Base-by-base conservation (phyloP, 2,329 filamentous ascomycete genomes). In the Zymoseptoria pseudotritici region DNA sequence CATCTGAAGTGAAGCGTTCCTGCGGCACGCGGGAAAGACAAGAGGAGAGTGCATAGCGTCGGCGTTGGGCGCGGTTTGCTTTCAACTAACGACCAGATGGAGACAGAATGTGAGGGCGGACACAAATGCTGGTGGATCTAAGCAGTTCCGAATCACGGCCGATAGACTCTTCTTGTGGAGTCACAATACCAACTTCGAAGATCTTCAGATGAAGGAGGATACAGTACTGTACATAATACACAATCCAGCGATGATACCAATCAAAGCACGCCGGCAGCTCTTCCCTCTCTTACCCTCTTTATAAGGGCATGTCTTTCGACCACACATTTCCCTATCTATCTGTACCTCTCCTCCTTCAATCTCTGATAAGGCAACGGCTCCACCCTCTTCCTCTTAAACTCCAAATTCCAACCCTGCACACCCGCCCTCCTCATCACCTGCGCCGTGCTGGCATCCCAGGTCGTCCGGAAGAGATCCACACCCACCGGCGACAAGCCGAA, bases 371-470 rank as follows among this genome's bases (percentile, higher is more conserved):
- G 84, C 69, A 86, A 71, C 62, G 83, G 82, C 78, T 89, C 83
- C 62, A 93, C 82, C 71, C 86, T 89, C 78, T 88, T 88, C 71
- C 86, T 85, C 79, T 89, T 90, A 75, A 96, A 90, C 78, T 97
- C 90, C 64, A 97, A 74, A 70, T 95, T 87, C 60, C 86, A 86
- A 54, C 91, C 91, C 26, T 85, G 82, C 63, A 95, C 80, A 61
- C 84, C 85, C 67, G 89, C 83, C 68, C 89, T 83, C 71, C 85
- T 80, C 93, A 99, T 97, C 64, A 99, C 90, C 55, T 80, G 86
- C n/a, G 84, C 86, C 57, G 90, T 99, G 69, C 83, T 85, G 61
- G 94, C 89, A 74, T 99, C 94, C 90, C 92, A 97, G 65, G 88
- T 79, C 61, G 86, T 87, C 66, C 94, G 86, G 86, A 97, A 99